Evolutionary conservation across 2,329 filamentous ascomycete species (phyloP), one percentile per base, ranked within the genome.

Genomic region (Alternaria infectoria): DNA sequence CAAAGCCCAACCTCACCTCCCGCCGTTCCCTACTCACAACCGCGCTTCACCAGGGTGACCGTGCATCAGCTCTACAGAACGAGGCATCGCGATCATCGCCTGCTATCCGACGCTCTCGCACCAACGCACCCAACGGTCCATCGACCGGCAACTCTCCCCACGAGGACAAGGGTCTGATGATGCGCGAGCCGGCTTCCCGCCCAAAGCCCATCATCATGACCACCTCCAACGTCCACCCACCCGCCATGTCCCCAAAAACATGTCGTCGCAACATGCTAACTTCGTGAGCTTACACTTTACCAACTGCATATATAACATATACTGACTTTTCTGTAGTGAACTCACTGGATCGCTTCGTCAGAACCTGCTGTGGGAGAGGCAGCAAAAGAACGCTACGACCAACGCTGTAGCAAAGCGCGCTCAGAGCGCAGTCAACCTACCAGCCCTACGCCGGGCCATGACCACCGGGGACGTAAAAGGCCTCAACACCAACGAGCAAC

Each of bases 361-460:
- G 71, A 92, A 97, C 73, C 89, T 99, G 15, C 87, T 98, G 15
- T 97, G 93, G 92, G 96, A 99, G 80, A 91, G 96, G 56, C 93
- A 97, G 76, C 95, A 98, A 77, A 97, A 96, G 86, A 93, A 93
- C 62, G 91, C 92, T 32, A 95, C 93, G 8, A 92, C 90, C 73
- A 94, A 95, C 68, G 93, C 94, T 1, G 92, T 95, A 58, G 86
- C 97, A 61, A 96, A 97, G 85, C 89, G 95, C 66, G 87, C 93
- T 63, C 93, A 97, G 78, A 97, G 94, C 8, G 75, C 74, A 5
- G 70, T 71, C 21, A 71, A 69, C 5, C 68, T 76, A 15, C 75
- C 76, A 15, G 76, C 72, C n/a, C 69, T 78, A 5, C 74, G 77
- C 46, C 67, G 77, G 26, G 77, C 77, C 54, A 74, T 74, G 66